Evolutionary conservation across 2,329 filamentous ascomycete species (phyloP).

Genomic region (Triangularia setosa): DNA sequence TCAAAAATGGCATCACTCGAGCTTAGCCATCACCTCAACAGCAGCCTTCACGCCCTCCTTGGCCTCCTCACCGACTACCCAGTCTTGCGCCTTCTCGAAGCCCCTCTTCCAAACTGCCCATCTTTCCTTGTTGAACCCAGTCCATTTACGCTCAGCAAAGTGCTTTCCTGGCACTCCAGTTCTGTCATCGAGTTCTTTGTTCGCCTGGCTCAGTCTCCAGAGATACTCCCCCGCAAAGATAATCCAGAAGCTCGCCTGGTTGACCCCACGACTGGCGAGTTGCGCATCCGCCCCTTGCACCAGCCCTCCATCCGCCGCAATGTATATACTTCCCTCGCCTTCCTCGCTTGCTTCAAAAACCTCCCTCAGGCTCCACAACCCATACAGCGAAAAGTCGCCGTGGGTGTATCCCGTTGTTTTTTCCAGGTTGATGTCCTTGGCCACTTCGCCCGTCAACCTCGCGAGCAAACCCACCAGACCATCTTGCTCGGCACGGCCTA

Average conservation of each 20-base stretch:
- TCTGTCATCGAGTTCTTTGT: conserved; percentile 7
- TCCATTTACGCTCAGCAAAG: conserved; percentile 25
- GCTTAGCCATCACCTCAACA: not conserved
- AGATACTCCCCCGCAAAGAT: conserved; percentile 19
- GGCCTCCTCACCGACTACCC: not conserved
- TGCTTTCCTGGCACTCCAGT: conserved; percentile 20
- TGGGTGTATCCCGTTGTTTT: conserved; percentile 1
- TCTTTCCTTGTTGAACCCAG: conserved; percentile 28
- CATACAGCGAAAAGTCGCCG: conserved; percentile 29
- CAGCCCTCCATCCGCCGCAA: not conserved
- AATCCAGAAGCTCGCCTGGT: conserved; percentile 27
- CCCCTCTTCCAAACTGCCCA: conserved; percentile 27
- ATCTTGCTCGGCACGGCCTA: conserved; percentile 14
- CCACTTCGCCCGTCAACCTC: conserved; percentile 24
- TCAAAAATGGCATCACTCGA: not conserved
- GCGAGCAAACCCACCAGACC: conserved; percentile 28
- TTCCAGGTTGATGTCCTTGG: not conserved
- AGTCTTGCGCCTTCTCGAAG: conserved; percentile 13
- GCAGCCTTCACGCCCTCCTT: conserved; percentile 3
- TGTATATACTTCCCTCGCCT: not conserved
- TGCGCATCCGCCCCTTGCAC: not conserved
- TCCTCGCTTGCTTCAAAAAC: conserved; percentile 26
- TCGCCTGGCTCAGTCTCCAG: conserved; percentile 13
- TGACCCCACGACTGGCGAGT: conserved; percentile 5
- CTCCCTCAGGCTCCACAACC: conserved; percentile 29